Evolutionary conservation across 176 grass and related monocot species (phyloP).

Genomic region (Rhipidocladum racemiflorum): DNA sequence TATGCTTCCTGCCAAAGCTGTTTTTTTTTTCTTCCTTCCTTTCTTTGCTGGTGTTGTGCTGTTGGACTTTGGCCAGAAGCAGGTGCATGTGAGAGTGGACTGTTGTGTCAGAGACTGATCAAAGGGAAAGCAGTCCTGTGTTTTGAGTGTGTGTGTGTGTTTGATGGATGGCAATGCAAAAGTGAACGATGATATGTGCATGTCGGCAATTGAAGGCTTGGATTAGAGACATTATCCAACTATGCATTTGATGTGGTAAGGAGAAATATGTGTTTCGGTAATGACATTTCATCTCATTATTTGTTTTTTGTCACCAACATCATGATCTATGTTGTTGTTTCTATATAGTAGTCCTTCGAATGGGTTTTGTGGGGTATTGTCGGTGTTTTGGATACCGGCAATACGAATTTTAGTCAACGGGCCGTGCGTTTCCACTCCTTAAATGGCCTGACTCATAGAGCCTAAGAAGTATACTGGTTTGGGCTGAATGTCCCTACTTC

Average conservation of each 20-base stretch:
- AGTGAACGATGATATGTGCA: conserved; percentile 40
- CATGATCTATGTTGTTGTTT: neutral
- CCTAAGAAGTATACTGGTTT: no score
- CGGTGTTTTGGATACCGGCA: no score
- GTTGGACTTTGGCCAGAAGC: conserved; percentile 40
- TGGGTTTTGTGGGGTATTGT: neutral
- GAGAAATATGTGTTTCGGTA: conserved; percentile 19
- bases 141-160: conserved; percentile 20
- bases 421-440: no score
- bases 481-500: no score
- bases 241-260: conserved; percentile 9
- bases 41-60: conserved; percentile 2
- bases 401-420: no score
- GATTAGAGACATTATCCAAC: conserved; percentile 6
- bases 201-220: conserved; percentile 43
- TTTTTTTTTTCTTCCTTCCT: neutral
- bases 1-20: conserved; percentile 39
- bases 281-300: conserved; percentile 39
- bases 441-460: no score
- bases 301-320: conserved; percentile 32
- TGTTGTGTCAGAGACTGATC: conserved; percentile 41
- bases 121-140: conserved; percentile 11
- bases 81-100: conserved; percentile 39
- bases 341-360: neutral
- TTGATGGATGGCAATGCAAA: conserved; percentile 32